Percentiles rank a stretch among this genome's conserved stretches.
These are phyloP conservation scores for Termitomyces sp. DNA, from an alignment of 768 basidiomycete genomes.

Conservation along the genomic window DNA sequence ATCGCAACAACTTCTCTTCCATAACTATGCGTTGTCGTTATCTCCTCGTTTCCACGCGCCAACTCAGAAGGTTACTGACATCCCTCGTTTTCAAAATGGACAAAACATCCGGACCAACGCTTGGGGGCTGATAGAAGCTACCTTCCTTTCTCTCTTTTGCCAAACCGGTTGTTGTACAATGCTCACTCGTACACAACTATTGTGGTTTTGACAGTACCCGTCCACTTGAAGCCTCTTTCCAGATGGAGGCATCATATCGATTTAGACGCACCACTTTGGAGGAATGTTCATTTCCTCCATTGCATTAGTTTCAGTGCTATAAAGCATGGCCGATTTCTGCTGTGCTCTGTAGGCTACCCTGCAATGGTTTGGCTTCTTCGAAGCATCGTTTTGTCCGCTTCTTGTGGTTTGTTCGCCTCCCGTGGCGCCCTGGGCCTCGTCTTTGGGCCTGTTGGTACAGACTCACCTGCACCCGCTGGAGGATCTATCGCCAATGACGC, in stretches of 20 bases:
- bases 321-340: slow-evolving; percentile 5
- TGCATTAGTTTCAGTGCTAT: slow-evolving; percentile 7
- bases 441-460: slow-evolving; percentile 24
- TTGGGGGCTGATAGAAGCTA: background rate
- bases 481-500: slow-evolving; percentile 20
- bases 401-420: slow-evolving; percentile 5
- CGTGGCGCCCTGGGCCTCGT: slow-evolving; percentile 9
- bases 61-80: background rate
- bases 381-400: slow-evolving; percentile 2
- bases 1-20: background rate
- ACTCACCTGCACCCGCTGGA: slow-evolving; percentile 21
- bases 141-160: background rate
- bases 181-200: background rate
- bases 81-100: background rate
- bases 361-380: slow-evolving; percentile 13
- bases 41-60: background rate
- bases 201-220: background rate
- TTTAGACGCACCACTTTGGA: background rate
- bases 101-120: background rate
- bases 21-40: background rate
- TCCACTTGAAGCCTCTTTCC: background rate
- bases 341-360: background rate
- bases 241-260: background rate
- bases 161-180: background rate
- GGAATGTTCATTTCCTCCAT: slow-evolving; percentile 1